Percentiles rank a stretch among this genome's conserved stretches.
Conservation (phyloP, 2,329 filamentous ascomycete genomes). For the Sporothrix mexicana region DNA sequence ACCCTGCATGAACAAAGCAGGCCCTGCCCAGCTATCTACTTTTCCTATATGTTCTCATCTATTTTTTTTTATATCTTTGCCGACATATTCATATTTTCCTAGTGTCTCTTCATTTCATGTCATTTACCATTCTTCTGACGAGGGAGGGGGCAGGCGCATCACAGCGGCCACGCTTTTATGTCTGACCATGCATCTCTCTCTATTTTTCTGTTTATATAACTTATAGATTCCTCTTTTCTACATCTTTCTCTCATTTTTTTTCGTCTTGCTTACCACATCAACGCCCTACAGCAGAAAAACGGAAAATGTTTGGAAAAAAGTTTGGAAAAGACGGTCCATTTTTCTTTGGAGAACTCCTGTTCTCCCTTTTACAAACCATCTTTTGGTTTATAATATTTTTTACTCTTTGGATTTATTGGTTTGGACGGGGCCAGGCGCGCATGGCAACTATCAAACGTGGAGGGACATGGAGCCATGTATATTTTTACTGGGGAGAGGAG, state of each 20-base stretch:
- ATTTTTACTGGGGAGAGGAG: background rate
- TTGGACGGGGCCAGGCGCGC: slow-evolving; percentile 30
- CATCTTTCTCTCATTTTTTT: slow-evolving; percentile 18
- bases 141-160: background rate
- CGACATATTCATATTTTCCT: slow-evolving; percentile 16
- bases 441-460: slow-evolving; percentile 27
- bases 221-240: slow-evolving; percentile 35
- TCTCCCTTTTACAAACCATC: slow-evolving; percentile 2
- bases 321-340: slow-evolving; percentile 23
- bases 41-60: slow-evolving; percentile 34
- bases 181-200: slow-evolving; percentile 27
- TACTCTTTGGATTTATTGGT: background rate
- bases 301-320: background rate
- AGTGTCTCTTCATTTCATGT: slow-evolving; percentile 34
- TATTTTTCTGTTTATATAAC: slow-evolving; percentile 32
- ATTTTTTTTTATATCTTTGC: slow-evolving; percentile 33
- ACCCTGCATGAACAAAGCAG: background rate
- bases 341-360: background rate
- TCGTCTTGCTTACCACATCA: slow-evolving; percentile 15
- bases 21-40: slow-evolving; percentile 29
- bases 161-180: slow-evolving; percentile 8
- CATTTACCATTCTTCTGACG: slow-evolving; percentile 34
- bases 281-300: background rate
- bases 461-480: slow-evolving; percentile 15
- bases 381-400: slow-evolving; percentile 34